Evolutionary conservation across 306 rosid species (phyloP).

Genomic region (Glycine tomentella): DNA sequence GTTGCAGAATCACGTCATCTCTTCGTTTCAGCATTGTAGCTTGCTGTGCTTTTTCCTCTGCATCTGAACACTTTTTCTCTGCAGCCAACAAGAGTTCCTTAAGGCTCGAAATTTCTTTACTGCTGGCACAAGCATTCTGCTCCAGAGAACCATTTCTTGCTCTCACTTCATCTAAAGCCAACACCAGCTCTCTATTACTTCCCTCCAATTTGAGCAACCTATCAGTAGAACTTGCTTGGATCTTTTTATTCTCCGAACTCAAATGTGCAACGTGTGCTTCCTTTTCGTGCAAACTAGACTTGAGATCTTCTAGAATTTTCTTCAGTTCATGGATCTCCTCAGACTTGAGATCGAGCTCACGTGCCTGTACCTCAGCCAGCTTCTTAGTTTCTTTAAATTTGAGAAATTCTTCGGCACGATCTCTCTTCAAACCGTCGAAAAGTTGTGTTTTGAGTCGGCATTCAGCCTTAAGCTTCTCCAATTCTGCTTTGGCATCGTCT

Average conservation of each 20-base stretch:
- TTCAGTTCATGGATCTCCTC: conserved; percentile 60
- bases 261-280: conserved; percentile 47
- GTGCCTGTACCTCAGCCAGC: conserved; percentile 55
- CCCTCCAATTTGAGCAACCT: conserved; percentile 59
- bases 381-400: conserved; percentile 58
- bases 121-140: conserved; percentile 50
- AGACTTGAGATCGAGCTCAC: conserved; percentile 51
- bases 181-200: conserved; percentile 53
- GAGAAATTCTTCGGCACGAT: conserved; percentile 45
- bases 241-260: conserved; percentile 58
- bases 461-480: conserved; percentile 63
- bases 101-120: conserved; percentile 58
- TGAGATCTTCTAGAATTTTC: conserved; percentile 53
- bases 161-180: conserved; percentile 56
- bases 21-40: conserved; percentile 47
- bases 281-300: conserved; percentile 58
- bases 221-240: conserved; percentile 50
- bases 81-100: conserved; percentile 46
- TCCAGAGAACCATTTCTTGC: conserved; percentile 55
- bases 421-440: conserved; percentile 55
- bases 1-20: conserved; percentile 56
- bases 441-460: conserved; percentile 48
- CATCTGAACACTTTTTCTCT: conserved; percentile 58
- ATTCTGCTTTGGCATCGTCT: conserved; percentile 60
- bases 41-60: conserved; percentile 56